Conservation (phyloP, 2,329 filamentous ascomycete genomes). For the Xylariaceae sp. region DNA sequence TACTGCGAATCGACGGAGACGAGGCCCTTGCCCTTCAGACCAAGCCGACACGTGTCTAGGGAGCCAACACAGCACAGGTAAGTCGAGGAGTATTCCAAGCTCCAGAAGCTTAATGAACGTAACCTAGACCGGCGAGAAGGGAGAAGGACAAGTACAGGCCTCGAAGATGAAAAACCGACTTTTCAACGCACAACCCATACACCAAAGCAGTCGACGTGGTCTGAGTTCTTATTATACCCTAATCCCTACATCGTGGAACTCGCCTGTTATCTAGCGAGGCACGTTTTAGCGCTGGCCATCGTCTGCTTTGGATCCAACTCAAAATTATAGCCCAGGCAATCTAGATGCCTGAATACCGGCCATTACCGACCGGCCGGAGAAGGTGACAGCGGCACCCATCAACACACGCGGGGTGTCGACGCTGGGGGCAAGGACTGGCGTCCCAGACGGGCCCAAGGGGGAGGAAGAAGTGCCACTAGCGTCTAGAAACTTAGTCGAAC, state of each 20-base stretch:
- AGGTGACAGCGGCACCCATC: not conserved
- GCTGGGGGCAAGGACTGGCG: not conserved
- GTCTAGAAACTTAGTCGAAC: not conserved
- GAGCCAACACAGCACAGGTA: not conserved
- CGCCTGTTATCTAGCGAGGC: not conserved
- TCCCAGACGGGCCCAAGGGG: not conserved
- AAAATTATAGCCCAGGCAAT: constrained; percentile 4
- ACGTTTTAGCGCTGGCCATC: constrained; percentile 3
- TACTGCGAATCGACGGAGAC: not conserved
- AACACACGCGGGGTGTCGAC: not conserved
- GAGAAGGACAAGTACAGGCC: not conserved
- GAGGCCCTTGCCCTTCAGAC: not conserved
- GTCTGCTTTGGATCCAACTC: constrained; percentile 5
- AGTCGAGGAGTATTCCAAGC: too few relatives aligned
- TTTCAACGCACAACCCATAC: not conserved
- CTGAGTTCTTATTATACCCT: not conserved
- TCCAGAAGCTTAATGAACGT: not conserved
- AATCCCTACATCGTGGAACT: constrained; percentile 22
- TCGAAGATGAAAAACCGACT: not conserved
- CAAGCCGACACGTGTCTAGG: not conserved
- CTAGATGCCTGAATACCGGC: not conserved
- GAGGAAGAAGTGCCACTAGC: not conserved
- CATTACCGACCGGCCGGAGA: not conserved
- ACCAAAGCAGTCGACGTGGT: not conserved
- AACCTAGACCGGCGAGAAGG: not conserved